Conservation (phyloP, 2,329 filamentous ascomycete species). For the Chaetothyriales sp. region DNA sequence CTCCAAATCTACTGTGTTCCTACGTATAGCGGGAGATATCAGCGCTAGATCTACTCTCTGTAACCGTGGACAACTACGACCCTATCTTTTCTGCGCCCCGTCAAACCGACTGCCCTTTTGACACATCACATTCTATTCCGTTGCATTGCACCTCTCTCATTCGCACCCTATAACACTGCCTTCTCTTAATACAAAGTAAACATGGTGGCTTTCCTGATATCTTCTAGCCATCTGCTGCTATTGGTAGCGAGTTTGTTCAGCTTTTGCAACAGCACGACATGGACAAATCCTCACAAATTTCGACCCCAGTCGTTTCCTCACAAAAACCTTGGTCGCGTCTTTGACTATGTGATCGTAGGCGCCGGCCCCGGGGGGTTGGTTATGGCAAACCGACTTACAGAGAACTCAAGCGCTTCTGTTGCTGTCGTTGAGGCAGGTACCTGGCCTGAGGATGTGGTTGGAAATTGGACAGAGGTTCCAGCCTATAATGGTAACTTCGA, state of each 20-base stretch:
- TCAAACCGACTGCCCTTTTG: too few species aligned
- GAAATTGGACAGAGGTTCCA: constrained; percentile 20
- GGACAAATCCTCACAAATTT: background rate
- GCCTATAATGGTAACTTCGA: constrained; percentile 11
- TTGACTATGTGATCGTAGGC: constrained; percentile 7
- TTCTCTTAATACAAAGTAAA: background rate
- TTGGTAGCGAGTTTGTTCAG: background rate
- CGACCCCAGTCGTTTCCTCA: background rate
- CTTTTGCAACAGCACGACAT: background rate
- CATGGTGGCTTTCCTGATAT: background rate
- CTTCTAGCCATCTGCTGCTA: background rate
- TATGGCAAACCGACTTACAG: constrained; percentile 5
- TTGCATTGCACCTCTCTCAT: background rate
- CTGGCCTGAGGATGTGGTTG: constrained; percentile 21
- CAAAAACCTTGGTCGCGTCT: background rate
- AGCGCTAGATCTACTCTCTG: background rate
- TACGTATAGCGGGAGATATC: background rate
- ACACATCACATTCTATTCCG: background rate
- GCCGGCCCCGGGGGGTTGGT: constrained; percentile 5
- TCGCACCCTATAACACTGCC: too few species aligned
- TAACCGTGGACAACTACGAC: too few species aligned
- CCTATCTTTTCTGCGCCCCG: too few species aligned
- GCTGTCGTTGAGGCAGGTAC: constrained; percentile 22
- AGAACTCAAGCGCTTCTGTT: constrained; percentile 13
- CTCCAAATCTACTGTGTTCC: too few species aligned